phyloP scores from a whole-genome alignment of 2,329 filamentous ascomycete species.

The Talaromyces sp. region DNA sequence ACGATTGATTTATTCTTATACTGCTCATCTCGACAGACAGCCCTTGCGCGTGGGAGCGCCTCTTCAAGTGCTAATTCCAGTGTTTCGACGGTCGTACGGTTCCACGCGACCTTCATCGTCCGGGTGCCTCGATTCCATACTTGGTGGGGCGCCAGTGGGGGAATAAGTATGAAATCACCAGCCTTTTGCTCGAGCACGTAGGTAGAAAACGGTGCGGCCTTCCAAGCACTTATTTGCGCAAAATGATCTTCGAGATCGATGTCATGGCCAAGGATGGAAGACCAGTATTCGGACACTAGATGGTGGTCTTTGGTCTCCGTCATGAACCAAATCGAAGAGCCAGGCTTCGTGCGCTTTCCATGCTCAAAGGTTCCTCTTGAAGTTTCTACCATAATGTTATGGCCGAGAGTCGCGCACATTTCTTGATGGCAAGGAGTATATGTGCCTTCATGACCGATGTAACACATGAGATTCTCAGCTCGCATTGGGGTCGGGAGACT shows the following conservation, averaged over 20 bases:
- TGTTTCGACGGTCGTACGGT: slow-evolving; percentile 87
- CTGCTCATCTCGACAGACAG: slow-evolving; percentile 95
- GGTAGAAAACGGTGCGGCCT: slow-evolving; percentile 85
- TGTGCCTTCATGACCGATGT: slow-evolving; percentile 94
- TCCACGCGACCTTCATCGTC: slow-evolving; percentile 98
- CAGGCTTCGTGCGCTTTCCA: slow-evolving; percentile 68
- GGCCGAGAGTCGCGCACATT: slow-evolving; percentile 94
- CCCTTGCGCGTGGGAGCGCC: slow-evolving; percentile 78
- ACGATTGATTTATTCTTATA: slow-evolving; percentile 98
- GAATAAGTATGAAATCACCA: slow-evolving; percentile 90
- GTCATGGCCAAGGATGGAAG: slow-evolving; percentile 89
- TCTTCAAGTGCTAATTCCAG: slow-evolving; percentile 81
- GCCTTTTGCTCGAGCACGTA: slow-evolving; percentile 87
- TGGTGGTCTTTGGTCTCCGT: slow-evolving; percentile 90
- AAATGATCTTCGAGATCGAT: slow-evolving; percentile 97
- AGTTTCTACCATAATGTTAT: slow-evolving; percentile 97
- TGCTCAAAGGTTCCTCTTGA: slow-evolving; percentile 62
- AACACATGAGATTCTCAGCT: slow-evolving; percentile 96
- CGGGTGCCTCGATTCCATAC: slow-evolving; percentile 96
- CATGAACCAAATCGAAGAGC: slow-evolving; percentile 98
- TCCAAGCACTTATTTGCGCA: slow-evolving; percentile 92
- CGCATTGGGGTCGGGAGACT: slow-evolving; percentile 81
- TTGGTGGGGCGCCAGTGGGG: slow-evolving; percentile 89
- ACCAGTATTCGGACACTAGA: slow-evolving; percentile 86
- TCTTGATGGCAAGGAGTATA: slow-evolving; percentile 93